Evolutionary conservation across 768 basidiomycete species (phyloP).

Genomic region (Boletus subcaerulescens): DNA sequence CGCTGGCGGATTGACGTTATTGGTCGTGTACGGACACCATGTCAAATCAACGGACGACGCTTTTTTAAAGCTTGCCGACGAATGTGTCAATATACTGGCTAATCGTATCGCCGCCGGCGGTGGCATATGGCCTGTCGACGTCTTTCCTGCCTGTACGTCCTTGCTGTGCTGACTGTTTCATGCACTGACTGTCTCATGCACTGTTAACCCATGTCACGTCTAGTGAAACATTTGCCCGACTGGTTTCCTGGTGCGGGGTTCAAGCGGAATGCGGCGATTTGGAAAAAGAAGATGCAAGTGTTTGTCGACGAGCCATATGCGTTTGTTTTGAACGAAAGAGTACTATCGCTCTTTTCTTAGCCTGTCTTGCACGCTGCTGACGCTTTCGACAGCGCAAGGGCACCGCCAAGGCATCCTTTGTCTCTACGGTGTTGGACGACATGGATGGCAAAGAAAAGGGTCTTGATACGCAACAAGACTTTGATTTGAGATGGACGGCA

Average conservation of each 20-base stretch:
- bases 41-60: constrained; percentile 38
- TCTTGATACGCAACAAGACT: constrained; percentile 42
- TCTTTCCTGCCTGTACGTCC: constrained; percentile 35
- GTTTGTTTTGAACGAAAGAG: constrained; percentile 55
- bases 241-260: constrained; percentile 73
- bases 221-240: constrained; percentile 53
- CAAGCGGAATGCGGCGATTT: constrained; percentile 53
- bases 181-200: no score
- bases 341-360: constrained; percentile 20
- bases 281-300: constrained; percentile 64
- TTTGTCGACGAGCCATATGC: constrained; percentile 64
- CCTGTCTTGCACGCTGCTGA: not conserved
- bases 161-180: not conserved
- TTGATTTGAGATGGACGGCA: constrained; percentile 78
- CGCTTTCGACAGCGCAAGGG: constrained; percentile 31
- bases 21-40: constrained; percentile 63
- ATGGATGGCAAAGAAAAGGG: not conserved
- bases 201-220: not conserved
- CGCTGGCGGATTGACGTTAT: constrained; percentile 52
- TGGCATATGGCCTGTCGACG: constrained; percentile 42
- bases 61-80: constrained; percentile 41
- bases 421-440: constrained; percentile 50
- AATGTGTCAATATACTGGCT: constrained; percentile 39
- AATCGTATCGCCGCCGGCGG: constrained; percentile 44
- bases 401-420: constrained; percentile 39